These are phyloP conservation scores for Metarhizium brunneum DNA, from an alignment of 2,329 filamentous ascomycete genomes.

Conservation along the genomic window DNA sequence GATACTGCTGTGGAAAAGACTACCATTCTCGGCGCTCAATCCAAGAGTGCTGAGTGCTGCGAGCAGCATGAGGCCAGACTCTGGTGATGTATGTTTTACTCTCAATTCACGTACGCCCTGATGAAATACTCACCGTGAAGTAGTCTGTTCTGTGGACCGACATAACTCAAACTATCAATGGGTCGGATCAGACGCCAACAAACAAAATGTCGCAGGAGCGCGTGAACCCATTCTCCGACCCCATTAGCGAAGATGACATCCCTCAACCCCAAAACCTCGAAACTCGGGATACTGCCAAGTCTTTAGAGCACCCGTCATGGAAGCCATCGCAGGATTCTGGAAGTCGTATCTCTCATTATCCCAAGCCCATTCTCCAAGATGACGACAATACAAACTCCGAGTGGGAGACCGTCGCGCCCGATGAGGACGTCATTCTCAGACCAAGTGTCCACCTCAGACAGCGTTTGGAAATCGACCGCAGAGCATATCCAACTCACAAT, in stretches of 20 bases:
- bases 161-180: background rate
- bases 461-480: background rate
- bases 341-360: background rate
- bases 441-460: background rate
- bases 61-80: background rate
- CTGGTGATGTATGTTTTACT: background rate
- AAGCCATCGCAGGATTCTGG: background rate
- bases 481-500: background rate
- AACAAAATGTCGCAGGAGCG: background rate
- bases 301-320: slow-evolving; percentile 4
- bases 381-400: slow-evolving; percentile 16
- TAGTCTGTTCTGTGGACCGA: slow-evolving; percentile 5
- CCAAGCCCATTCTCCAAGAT: slow-evolving; percentile 1
- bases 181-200: background rate
- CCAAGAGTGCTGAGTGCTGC: background rate
- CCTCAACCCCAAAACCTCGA: slow-evolving; percentile 2
- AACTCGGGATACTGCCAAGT: background rate
- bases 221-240: slow-evolving; percentile 6
- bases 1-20: background rate
- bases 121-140: background rate
- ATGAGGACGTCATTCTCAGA: background rate
- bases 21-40: background rate
- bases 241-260: slow-evolving; percentile 4
- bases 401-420: slow-evolving; percentile 19
- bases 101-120: background rate